Conservation (phyloP, 2,329 filamentous ascomycete species). For the Colletotrichum phormii region DNA sequence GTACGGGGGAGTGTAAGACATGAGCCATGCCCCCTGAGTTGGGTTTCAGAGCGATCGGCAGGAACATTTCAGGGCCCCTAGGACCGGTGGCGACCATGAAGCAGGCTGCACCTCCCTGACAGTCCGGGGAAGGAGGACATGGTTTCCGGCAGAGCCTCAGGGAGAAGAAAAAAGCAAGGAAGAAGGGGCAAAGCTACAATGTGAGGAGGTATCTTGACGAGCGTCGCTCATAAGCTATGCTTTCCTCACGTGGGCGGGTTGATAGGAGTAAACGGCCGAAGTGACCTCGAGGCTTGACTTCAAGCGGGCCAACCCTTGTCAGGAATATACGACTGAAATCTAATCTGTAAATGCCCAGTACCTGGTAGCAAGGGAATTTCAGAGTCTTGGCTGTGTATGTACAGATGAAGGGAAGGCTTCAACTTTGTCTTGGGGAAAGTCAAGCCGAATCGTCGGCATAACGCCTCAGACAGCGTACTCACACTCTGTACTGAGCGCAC, state of each 20-base stretch:
- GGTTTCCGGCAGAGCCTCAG: slow-evolving; percentile 35
- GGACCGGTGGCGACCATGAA: slow-evolving; percentile 13
- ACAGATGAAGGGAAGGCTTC: not conserved
- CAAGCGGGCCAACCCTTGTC: not conserved
- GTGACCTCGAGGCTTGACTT: not conserved
- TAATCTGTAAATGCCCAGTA: not conserved
- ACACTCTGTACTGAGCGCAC: not conserved
- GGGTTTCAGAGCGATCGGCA: slow-evolving; percentile 33
- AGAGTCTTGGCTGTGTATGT: not conserved
- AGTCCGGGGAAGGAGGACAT: slow-evolving; percentile 29
- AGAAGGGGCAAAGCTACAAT: not conserved
- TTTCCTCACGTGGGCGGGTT: not conserved
- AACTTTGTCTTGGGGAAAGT: not conserved
- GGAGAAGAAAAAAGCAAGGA: not conserved
- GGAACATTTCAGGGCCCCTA: slow-evolving; percentile 9
- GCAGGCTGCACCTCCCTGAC: slow-evolving; percentile 17
- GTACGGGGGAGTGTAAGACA: not conserved
- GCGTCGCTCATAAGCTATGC: not conserved
- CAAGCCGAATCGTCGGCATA: not conserved
- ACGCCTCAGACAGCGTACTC: not conserved
- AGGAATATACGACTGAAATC: not conserved
- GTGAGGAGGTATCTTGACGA: not conserved
- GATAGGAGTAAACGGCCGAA: not conserved
- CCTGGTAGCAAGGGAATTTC: not conserved
- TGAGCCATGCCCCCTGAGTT: slow-evolving; percentile 1